A percentile compares a stretch with the other conserved stretches of the same genome.
Evolutionary conservation across 1,139 yeast genomes (phyloP).

Genomic region (Pneumocystis jirovecii): DNA sequence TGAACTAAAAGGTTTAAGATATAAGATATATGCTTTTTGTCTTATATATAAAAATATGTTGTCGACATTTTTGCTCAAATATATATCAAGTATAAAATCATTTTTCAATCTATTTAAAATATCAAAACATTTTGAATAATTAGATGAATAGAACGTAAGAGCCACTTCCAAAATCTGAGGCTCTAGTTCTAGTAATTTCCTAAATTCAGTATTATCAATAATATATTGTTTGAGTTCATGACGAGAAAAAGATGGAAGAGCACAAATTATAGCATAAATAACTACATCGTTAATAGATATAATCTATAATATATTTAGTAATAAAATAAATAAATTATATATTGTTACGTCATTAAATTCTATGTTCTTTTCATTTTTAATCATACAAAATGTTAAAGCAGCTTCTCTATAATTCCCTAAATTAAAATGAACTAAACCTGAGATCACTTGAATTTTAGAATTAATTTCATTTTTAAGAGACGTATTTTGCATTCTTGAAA

Average conservation of each 20-base stretch:
- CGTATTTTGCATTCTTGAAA: constrained; percentile 1
- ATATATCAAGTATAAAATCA: constrained; percentile 15
- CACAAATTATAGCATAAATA: constrained; percentile 10
- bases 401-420: constrained; percentile 9
- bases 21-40: constrained; percentile 14
- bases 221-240: constrained; percentile 7
- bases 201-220: constrained; percentile 7
- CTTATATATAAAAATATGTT: constrained; percentile 11
- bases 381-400: constrained; percentile 8
- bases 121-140: constrained; percentile 11
- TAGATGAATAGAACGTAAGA: constrained; percentile 12
- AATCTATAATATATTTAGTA: constrained; percentile 6
- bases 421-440: constrained; percentile 9
- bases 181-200: constrained; percentile 13
- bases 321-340: neutral
- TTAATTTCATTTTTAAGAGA: neutral
- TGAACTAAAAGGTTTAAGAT: constrained; percentile 14
- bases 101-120: constrained; percentile 8
- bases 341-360: constrained; percentile 3
- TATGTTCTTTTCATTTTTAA: constrained; percentile 2
- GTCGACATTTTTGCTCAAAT: constrained; percentile 13
- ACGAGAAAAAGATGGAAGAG: constrained; percentile 14
- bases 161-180: constrained; percentile 11
- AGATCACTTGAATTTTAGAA: constrained; percentile 8
- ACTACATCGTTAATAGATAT: constrained; percentile 14